Base-by-base conservation (phyloP, 2,329 filamentous ascomycete genomes). In the Colletotrichum zoysiae region DNA sequence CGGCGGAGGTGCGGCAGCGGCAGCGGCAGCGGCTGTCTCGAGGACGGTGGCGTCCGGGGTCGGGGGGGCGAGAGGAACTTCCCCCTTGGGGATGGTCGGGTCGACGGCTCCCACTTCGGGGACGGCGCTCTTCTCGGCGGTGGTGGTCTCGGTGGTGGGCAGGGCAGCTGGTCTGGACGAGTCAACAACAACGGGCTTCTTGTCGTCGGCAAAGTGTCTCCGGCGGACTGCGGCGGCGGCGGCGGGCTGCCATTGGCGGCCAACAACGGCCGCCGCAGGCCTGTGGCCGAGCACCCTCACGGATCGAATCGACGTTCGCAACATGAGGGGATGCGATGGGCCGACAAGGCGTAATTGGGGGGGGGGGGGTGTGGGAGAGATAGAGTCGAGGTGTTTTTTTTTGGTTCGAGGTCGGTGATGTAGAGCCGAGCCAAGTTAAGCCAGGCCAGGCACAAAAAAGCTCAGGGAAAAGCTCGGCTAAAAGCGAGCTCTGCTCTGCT, bases 221-320 rank as follows among this genome's bases (percentile, higher is more conserved):
- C 56, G 65, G 67, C 63, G 63, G 50, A 30, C n/a, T n/a, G n/a
- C 62, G 53, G 67, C 71, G 40, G 71, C 73, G 53, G 71, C 71
- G 40, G 73, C 73, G 57, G 46, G 65, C 53, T 87, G 86, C 88
- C 88, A 90, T 90, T 90, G 89, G 81, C 86, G 87, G 81, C 83
- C 82, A 76, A 84, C 83, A 79, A 84, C 82, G 78, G 86, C 84
- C 81, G 84, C 84, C 80, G 84, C 78, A 78, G 88, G 84, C 83
- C 84, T 86, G 81, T 84, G 83, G 83, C 86, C 84, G 81, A 90
- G 82, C 78, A 86, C 84, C 86, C 86, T 89, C 80, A 87, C 87
- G 81, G 89, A 90, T 85, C 86, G 88, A 85, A 91, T 84, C 82
- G 89, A 91, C 82, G 88, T 89, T 85, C 89, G 90, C 88, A 92